These are phyloP conservation scores for Pseudogymnoascus sp. DNA, from an alignment of 2,329 filamentous ascomycete genomes.

Conservation along the genomic window DNA sequence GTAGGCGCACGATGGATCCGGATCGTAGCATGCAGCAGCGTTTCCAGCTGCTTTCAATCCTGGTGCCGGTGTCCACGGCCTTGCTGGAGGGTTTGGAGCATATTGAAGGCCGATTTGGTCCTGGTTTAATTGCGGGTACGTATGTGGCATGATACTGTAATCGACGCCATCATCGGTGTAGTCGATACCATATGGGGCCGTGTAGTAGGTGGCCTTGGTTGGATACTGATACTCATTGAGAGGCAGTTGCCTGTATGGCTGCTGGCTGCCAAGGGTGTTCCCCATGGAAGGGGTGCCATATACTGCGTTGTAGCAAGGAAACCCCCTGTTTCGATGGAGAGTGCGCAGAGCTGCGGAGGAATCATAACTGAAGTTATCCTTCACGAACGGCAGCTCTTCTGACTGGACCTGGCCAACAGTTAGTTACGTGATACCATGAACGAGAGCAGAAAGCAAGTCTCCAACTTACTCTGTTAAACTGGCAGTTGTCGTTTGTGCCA, in stretches of 20 bases:
- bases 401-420: not conserved
- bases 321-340: conserved; percentile 15
- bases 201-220: conserved; percentile 17
- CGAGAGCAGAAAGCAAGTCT: not conserved
- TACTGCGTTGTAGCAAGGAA: conserved; percentile 12
- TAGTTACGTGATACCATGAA: not conserved
- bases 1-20: conserved; percentile 17
- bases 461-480: conserved; percentile 67
- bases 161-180: conserved; percentile 23
- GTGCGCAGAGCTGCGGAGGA: conserved; percentile 16
- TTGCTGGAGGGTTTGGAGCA: not conserved
- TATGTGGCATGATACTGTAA: conserved; percentile 17
- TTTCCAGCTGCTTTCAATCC: conserved; percentile 15
- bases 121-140: conserved; percentile 15
- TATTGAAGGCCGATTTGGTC: conserved; percentile 14
- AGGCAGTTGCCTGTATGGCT: not conserved
- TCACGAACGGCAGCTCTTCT: conserved; percentile 21
- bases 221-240: conserved; percentile 17
- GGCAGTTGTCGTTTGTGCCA: conserved; percentile 57
- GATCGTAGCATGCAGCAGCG: conserved; percentile 18
- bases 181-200: conserved; percentile 18
- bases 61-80: conserved; percentile 16
- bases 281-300: conserved; percentile 13
- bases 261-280: conserved; percentile 12
- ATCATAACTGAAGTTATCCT: conserved; percentile 20